Evolutionary conservation across 257 asterid species (phyloP), one percentile per base, ranked within the genome.

Genomic region (Salvia splendens): DNA sequence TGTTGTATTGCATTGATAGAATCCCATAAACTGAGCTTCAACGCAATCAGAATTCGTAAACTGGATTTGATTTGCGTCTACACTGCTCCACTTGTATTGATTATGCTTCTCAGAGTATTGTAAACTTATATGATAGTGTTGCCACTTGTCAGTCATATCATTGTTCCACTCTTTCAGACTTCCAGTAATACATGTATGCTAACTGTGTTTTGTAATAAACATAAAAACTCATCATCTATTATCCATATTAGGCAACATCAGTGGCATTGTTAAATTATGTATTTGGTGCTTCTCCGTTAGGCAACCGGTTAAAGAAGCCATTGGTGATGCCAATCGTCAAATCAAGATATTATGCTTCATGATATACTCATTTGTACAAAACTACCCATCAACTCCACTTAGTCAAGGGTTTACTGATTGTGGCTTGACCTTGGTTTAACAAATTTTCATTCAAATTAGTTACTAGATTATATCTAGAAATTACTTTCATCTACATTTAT

Each of bases 31-130:
- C 42, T 28, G 40, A 24, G 28, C 12, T 12, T 10, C 49, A 10
- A 6, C 33, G n/a, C 38, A 12, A 2, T 54, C 28, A 33, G 36
- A 33, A 32, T 55, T 14, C 35, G 65, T 56, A 56, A 68, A 28
- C 50, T 8, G 42, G 55, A 42, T 7, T 6, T 12, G 28, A 41
- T 28, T 54, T 17, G 6, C 8, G 12, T 12, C 49, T 53, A 53
- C 52, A 5, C 30, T 46, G 58, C 51, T 47, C 41, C 12, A 8
- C 45, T 10, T 36, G 9, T 33, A 48, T 48, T 60, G 68, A 16
- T 69, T 51, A 35, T 57, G 36, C 73, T 45, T 33, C 42, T 47
- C 40, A 28, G 41, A 50, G 68, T 28, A 20, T 49, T 49, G 67
- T 50, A 28, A 36, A 58, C 53, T 46, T 35, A 0, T 30, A 20